A percentile compares a stretch with the other conserved stretches of the same genome.
phyloP scores from a whole-genome alignment of 1,284 basidiomycete species.

The Trichosporon faecale region DNA sequence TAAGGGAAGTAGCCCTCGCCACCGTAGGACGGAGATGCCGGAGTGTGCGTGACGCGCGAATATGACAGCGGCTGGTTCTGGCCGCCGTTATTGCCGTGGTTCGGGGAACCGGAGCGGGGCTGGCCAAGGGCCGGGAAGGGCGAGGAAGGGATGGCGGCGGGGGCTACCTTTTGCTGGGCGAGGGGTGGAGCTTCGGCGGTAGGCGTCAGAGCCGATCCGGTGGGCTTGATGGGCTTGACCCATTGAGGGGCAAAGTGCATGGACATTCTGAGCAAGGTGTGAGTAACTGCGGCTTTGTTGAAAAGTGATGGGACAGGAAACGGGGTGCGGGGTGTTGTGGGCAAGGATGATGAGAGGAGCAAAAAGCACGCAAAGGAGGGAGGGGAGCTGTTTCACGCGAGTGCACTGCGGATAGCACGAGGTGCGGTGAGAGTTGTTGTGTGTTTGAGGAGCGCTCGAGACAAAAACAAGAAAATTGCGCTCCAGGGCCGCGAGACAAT shows the following conservation, averaged over 20 bases:
- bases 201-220: constrained; percentile 36
- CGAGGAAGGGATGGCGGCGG: constrained; percentile 20
- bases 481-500: constrained; percentile 7
- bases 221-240: constrained; percentile 51
- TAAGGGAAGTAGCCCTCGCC: constrained; percentile 57
- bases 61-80: constrained; percentile 60
- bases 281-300: background rate
- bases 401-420: background rate
- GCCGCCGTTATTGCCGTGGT: constrained; percentile 33
- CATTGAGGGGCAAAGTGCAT: constrained; percentile 52
- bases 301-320: background rate
- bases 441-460: background rate
- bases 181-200: constrained; percentile 27
- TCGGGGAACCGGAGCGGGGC: constrained; percentile 33
- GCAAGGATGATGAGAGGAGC: background rate
- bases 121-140: constrained; percentile 48
- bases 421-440: background rate
- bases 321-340: background rate
- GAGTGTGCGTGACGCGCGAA: constrained; percentile 56
- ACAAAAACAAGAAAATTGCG: constrained; percentile 1
- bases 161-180: constrained; percentile 7
- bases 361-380: background rate
- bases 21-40: constrained; percentile 54
- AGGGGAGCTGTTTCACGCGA: background rate
- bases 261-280: constrained; percentile 38